phyloP scores from a whole-genome alignment of 139 green algal genomes.

The Chlamydomonas sphaeroides region DNA sequence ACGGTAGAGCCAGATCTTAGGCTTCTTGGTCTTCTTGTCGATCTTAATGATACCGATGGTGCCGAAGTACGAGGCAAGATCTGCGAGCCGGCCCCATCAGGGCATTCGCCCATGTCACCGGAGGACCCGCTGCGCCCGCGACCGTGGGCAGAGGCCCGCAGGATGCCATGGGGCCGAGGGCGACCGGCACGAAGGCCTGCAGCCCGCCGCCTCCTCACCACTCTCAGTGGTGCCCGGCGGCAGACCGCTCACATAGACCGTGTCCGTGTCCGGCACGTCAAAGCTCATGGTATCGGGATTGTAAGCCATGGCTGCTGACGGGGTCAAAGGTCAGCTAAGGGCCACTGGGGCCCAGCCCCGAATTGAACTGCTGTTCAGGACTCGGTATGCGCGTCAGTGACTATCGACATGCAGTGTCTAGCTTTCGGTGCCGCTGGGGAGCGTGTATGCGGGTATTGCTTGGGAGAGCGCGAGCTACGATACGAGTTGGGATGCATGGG shows the following conservation, averaged over 20 bases:
- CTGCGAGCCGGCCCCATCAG: constrained; percentile 15
- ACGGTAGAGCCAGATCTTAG: constrained; percentile 67
- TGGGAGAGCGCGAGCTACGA: no score
- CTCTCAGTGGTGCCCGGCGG: constrained; percentile 67
- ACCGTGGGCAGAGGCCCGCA: no score
- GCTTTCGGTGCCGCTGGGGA: no score
- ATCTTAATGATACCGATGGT: constrained; percentile 68
- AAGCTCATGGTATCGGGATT: constrained; percentile 72
- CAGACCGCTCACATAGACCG: constrained; percentile 72
- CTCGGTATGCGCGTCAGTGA: no score
- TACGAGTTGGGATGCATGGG: no score
- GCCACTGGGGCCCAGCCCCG: no score
- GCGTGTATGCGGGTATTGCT: no score
- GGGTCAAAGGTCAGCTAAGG: no score
- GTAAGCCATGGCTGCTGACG: constrained; percentile 63
- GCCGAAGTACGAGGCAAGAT: constrained; percentile 84
- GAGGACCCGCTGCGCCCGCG: no score
- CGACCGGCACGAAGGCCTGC: neutral
- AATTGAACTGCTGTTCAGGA: no score
- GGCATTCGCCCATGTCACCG: constrained; percentile 21
- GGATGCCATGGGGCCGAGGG: neutral
- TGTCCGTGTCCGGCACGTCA: constrained; percentile 76
- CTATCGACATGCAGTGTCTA: no score
- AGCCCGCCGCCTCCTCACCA: constrained; percentile 38
- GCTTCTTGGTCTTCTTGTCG: constrained; percentile 80